These are phyloP conservation scores for Prunus mume DNA, from an alignment of 306 rosid species.

Conservation along the genomic window DNA sequence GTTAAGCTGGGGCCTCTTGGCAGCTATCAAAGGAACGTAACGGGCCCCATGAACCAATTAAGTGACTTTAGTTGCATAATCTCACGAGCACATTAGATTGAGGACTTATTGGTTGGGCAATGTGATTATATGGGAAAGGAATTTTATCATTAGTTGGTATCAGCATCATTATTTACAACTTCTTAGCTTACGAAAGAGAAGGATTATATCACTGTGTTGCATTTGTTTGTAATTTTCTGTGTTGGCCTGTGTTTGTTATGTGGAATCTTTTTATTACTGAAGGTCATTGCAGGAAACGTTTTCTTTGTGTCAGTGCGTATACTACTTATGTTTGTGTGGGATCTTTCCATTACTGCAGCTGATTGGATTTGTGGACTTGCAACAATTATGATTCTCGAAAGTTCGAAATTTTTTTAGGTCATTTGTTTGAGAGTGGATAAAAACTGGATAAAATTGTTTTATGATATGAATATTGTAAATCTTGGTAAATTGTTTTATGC, in stretches of 20 bases:
- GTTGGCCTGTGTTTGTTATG: background rate
- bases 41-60: background rate
- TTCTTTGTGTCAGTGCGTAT: background rate
- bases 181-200: background rate
- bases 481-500: too few relatives aligned
- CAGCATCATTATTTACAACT: background rate
- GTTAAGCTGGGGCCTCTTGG: slow-evolving; percentile 8
- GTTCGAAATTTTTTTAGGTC: too few relatives aligned
- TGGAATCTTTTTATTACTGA: too few relatives aligned
- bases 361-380: background rate
- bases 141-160: background rate
- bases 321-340: too few relatives aligned
- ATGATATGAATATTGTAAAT: too few relatives aligned
- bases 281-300: background rate
- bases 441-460: too few relatives aligned
- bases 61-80: background rate
- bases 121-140: background rate
- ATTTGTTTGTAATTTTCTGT: background rate
- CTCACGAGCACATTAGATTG: background rate
- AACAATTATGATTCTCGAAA: background rate
- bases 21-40: slow-evolving; percentile 1
- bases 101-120: background rate
- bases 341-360: background rate
- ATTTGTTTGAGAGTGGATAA: too few relatives aligned
- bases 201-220: background rate